Percentiles rank a stretch among this genome's conserved stretches.
phyloP scores from a whole-genome alignment of 2,329 filamentous ascomycete species.

The Simplicillium sp. region DNA sequence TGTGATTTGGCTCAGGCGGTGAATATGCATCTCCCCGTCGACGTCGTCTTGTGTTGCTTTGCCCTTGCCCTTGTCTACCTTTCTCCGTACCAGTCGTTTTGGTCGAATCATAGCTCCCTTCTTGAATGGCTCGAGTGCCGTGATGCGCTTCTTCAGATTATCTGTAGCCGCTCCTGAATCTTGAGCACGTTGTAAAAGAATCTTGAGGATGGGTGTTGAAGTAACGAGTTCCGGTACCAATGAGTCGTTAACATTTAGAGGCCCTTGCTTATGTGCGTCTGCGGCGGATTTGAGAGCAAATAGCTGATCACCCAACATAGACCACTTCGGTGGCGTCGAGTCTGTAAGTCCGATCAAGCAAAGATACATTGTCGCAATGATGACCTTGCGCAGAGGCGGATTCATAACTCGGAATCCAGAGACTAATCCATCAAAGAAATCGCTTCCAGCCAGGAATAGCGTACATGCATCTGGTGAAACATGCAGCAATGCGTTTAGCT shows the following conservation, averaged over 20 bases:
- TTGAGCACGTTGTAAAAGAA: conserved; percentile 46
- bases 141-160: conserved; percentile 51
- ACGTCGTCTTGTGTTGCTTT: conserved; percentile 26
- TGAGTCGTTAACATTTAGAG: conserved; percentile 52
- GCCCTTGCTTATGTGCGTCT: conserved; percentile 49
- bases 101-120: conserved; percentile 44
- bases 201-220: conserved; percentile 63
- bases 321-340: conserved; percentile 56
- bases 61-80: conserved; percentile 58
- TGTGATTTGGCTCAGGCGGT: conserved; percentile 74
- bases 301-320: conserved; percentile 71
- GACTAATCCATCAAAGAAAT: conserved; percentile 72
- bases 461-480: conserved; percentile 46
- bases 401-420: conserved; percentile 56
- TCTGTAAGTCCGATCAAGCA: conserved; percentile 64
- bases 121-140: conserved; percentile 49
- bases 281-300: conserved; percentile 69
- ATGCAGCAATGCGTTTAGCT: conserved; percentile 55
- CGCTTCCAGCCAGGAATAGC: conserved; percentile 73
- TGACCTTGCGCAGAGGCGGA: conserved; percentile 51
- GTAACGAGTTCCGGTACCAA: conserved; percentile 78
- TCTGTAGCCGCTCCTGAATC: conserved; percentile 37
- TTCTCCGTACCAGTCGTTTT: conserved; percentile 40
- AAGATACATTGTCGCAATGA: conserved; percentile 67
- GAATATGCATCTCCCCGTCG: conserved; percentile 54